A percentile compares a stretch with the other conserved stretches of the same genome.
These are phyloP conservation scores for Globisporangium cylindrosporum DNA, from an alignment of 352 stramenopile species.

Conservation along the genomic window DNA sequence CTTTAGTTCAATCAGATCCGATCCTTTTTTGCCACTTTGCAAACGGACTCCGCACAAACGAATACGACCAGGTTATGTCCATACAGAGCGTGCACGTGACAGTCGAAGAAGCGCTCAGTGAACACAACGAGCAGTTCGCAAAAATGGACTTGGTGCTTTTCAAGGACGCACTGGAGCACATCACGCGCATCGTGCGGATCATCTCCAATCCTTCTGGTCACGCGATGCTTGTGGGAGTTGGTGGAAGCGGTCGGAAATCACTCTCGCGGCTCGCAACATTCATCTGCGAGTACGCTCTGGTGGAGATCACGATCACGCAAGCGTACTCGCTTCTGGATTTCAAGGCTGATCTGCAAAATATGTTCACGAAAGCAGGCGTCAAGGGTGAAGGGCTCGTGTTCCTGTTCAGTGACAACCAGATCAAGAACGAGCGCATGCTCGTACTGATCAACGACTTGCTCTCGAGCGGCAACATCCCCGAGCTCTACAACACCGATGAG, in stretches of 20 bases:
- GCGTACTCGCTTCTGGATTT: slow-evolving; percentile 92
- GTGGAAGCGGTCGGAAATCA: slow-evolving; percentile 92
- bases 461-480: slow-evolving; percentile 89
- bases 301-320: slow-evolving; percentile 90
- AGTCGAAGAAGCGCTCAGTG: slow-evolving; percentile 86
- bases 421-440: slow-evolving; percentile 95
- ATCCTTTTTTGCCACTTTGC: slow-evolving; percentile 94
- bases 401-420: slow-evolving; percentile 91
- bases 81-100: slow-evolving; percentile 57
- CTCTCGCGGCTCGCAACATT: slow-evolving; percentile 89
- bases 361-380: slow-evolving; percentile 89
- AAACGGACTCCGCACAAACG: slow-evolving; percentile 77
- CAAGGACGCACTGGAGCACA: slow-evolving; percentile 94
- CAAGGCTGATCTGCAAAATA: slow-evolving; percentile 92
- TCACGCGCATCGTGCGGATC: slow-evolving; percentile 93
- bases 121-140: slow-evolving; percentile 92
- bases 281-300: slow-evolving; percentile 86
- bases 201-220: slow-evolving; percentile 93
- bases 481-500: slow-evolving; percentile 92
- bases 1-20: slow-evolving; percentile 53
- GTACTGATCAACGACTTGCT: slow-evolving; percentile 94
- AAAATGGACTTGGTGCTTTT: slow-evolving; percentile 97
- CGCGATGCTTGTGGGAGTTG: slow-evolving; percentile 92
- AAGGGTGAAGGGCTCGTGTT: slow-evolving; percentile 92
- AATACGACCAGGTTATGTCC: slow-evolving; percentile 91